Evolutionary conservation across 2,329 filamentous ascomycete genomes (phyloP), one percentile per base, ranked within the genome.

Genomic region (Chaetomium olivaceum): DNA sequence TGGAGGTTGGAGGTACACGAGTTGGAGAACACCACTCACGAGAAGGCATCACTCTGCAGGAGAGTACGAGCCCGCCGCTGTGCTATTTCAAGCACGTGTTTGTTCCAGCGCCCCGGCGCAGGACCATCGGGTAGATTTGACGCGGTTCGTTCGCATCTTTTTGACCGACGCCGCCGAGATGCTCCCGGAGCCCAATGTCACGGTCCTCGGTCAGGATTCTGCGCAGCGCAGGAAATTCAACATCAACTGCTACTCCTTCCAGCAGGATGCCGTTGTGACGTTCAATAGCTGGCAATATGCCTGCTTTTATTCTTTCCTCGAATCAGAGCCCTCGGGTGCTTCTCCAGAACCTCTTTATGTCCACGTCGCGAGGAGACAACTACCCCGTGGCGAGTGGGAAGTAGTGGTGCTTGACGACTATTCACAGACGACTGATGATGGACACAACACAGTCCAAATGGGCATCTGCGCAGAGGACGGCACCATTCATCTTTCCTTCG

Each of bases 381-480:
- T 84, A 4, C 76, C 79, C 0, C 70, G 72, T 3, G 75, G 77
- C 0, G 52, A 74, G 0, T 84, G 82, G 82, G 76, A 84, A 69
- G 79, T 77, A 11, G 70, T 83, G 39, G 76, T 79, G 1, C 81
- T 84, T 31, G 76, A 77, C 0, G 82, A 84, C 71, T 84, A 84
- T 57, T 74, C 79, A 19, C 82, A 85, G 70, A 81, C 77, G 14
- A 79, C 77, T 1, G 78, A 84, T 52, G 82, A 84, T 64, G 81
- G 82, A 3, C 82, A 84, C 70, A 84, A 85, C 66, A 84, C 81
- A 3, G 80, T 83, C 55, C 82, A 82, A 71, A 76, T 84, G 68
- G 82, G 82, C 2, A 80, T 84, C 52, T 82, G 78, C 54, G 73
- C 76, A 4, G 81, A 79, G 1, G 82, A 84, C 66, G 82, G 82